Evolutionary conservation across 768 basidiomycete species (phyloP), one percentile per base, ranked within the genome.

Genomic region (Boletellus ananas): DNA sequence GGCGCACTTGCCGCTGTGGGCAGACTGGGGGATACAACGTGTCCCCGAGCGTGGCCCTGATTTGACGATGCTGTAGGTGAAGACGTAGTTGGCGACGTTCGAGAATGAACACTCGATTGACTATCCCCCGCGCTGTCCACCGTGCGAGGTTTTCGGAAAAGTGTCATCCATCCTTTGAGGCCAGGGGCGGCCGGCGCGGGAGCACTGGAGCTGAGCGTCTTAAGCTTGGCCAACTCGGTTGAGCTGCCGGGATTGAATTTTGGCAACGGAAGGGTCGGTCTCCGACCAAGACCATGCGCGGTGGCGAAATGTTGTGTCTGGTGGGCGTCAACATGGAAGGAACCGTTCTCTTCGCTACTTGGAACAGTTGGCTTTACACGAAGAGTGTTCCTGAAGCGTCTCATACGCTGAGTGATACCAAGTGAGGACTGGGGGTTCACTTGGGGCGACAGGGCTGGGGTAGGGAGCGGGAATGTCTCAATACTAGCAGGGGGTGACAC

Each of bases 121-220:
- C 69, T 58, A 56, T 66, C 60, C 33, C 56, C 64, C 21, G 50
- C 10, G 20, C 52, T 53, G 43, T 70, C 67, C 36, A 52, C 23
- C 20, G 64, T 55, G 39, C 70, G 69, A 34, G 68, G 62, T 50
- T 58, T 72, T 34, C 87, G 78, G 64, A 91, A 87, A 27, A 86
- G 81, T 25, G 87, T 80, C 79, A 92, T 90, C 66, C 92, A 84
- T 13, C 88, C 84, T 65, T 81, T 87, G 21, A 91, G 61, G 18
- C 87, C 84, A 31, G 89, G 89, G 17, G 83, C 76, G 23, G 85
- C 79, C 18, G 84, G 81, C 4, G 86, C 79, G 57, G 85, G 82
- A n/a, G 85, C 84, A 52, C 78, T 80, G 2, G 80, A 67, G 27
- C 79, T 65, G 17, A 79, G 68, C 3, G 79, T 74, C 62, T 81